These are phyloP conservation scores for Lactifluus rugatus DNA, from an alignment of 768 basidiomycete species.

Conservation along the genomic window DNA sequence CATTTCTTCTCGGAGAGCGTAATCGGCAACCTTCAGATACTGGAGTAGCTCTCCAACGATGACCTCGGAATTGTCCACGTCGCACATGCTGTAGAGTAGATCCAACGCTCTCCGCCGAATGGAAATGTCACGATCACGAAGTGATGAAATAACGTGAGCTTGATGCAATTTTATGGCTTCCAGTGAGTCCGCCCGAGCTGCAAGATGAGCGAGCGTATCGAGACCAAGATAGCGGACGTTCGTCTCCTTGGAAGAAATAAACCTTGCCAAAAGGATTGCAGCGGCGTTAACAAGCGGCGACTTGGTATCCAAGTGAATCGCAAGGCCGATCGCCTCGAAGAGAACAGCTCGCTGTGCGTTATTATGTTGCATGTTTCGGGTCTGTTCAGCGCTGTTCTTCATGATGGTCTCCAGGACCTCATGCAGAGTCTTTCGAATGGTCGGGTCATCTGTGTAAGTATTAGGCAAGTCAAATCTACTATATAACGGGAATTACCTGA, in stretches of 20 bases:
- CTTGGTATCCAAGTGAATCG: conserved; percentile 89
- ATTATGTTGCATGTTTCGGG: conserved; percentile 94
- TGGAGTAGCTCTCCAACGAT: conserved; percentile 93
- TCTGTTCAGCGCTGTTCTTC: conserved; percentile 83
- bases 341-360: conserved; percentile 98
- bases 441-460: conserved; percentile 61
- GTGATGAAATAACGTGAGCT: conserved; percentile 85
- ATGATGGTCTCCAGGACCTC: conserved; percentile 84
- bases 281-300: conserved; percentile 84
- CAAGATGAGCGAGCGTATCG: conserved; percentile 97
- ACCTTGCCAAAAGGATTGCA: conserved; percentile 84
- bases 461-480: background rate
- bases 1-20: conserved; percentile 95
- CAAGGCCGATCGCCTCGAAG: conserved; percentile 94
- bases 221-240: conserved; percentile 96
- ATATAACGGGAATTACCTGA: conserved; percentile 50
- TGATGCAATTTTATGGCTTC: conserved; percentile 93
- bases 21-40: conserved; percentile 94
- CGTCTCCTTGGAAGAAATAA: conserved; percentile 97
- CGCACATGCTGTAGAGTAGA: conserved; percentile 98
- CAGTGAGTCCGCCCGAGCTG: conserved; percentile 84
- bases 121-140: conserved; percentile 96
- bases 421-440: conserved; percentile 65
- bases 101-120: conserved; percentile 91
- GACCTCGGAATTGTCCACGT: conserved; percentile 89